phyloP scores from a whole-genome alignment of 257 asterid genomes.

The Solanum chaucha region DNA sequence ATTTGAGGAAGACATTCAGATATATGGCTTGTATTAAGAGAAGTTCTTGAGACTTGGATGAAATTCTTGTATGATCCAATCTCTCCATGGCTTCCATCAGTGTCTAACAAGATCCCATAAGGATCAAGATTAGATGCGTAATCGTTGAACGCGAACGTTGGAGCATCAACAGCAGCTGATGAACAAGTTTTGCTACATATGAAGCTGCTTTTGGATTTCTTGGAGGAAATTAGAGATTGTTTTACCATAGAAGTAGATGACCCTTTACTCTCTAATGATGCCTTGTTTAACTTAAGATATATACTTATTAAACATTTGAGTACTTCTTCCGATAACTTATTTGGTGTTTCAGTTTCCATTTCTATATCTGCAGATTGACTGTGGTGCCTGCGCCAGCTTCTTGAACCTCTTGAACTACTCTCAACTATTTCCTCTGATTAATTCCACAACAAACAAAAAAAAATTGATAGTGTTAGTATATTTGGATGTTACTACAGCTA shows the following conservation, averaged over 20 bases:
- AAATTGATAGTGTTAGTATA: neutral
- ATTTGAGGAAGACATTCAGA: slow-evolving; percentile 59
- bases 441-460: neutral
- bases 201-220: slow-evolving; percentile 57
- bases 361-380: slow-evolving; percentile 18
- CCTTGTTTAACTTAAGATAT: slow-evolving; percentile 49
- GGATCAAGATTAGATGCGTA: slow-evolving; percentile 53
- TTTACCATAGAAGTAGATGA: slow-evolving; percentile 21
- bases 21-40: slow-evolving; percentile 43
- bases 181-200: slow-evolving; percentile 61
- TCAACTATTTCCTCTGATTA: slow-evolving; percentile 24
- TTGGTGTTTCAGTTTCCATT: slow-evolving; percentile 37
- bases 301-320: slow-evolving; percentile 60
- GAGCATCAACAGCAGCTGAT: slow-evolving; percentile 4
- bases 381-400: slow-evolving; percentile 9
- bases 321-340: slow-evolving; percentile 65
- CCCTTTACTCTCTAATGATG: slow-evolving; percentile 33
- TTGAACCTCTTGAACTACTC: slow-evolving; percentile 30
- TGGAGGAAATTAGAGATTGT: slow-evolving; percentile 33
- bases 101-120: slow-evolving; percentile 50
- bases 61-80: slow-evolving; percentile 75
- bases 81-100: slow-evolving; percentile 46
- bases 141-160: slow-evolving; percentile 36
- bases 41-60: slow-evolving; percentile 49
- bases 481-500: neutral